Evolutionary conservation across 768 basidiomycete genomes (phyloP), one percentile per base, ranked within the genome.

Genomic region (Amanita polypyramis): DNA sequence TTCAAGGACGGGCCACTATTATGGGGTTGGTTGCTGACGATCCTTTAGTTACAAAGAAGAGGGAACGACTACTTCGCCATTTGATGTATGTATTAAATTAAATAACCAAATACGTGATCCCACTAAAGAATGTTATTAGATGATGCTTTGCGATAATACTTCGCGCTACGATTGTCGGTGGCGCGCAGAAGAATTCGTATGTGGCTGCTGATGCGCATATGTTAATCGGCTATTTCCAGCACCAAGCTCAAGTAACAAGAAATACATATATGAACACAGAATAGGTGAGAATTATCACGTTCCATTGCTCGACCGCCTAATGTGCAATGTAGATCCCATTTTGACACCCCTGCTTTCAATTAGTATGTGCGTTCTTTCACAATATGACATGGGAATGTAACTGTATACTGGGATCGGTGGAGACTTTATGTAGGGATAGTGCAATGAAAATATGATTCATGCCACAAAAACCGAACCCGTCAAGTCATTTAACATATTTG

Each of bases 1-100:
- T 62, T 23, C 59, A 69, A 42, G 70, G 71, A 3, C 63, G 80
- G 43, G 64, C 81, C n/a, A 60, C 69, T 0, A 75, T 85, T 30
- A 70, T 68, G 35, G 82, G 46, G 38, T 45, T 19, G 15, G 43
- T 45, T 8, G 3, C 15, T 36, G 25, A 43, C 41, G n/a, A 27
- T 17, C 12, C 34, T 34, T 8, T 20, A 40, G 84, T 52, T 85
- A 83, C 57, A 66, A 65, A 30, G 85, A 85, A 59, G 83, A 85
- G 63, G 82, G 85, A 11, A 85, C 83, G 1, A 89, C 87, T 14
- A 90, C 87, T 19, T 82, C 83, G 8, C 84, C 85, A n/a, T 87
- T 86, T 52, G 82, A 85, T 56, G 79, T 79, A 52, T 52, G 76
- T 65, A 17, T 17, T 23, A 19, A 19, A 21, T 35, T 45, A 21